A percentile compares a stretch with the other conserved stretches of the same genome.
phyloP scores from a whole-genome alignment of 176 grass and related monocot genomes.

The Panicum miliaceum region DNA sequence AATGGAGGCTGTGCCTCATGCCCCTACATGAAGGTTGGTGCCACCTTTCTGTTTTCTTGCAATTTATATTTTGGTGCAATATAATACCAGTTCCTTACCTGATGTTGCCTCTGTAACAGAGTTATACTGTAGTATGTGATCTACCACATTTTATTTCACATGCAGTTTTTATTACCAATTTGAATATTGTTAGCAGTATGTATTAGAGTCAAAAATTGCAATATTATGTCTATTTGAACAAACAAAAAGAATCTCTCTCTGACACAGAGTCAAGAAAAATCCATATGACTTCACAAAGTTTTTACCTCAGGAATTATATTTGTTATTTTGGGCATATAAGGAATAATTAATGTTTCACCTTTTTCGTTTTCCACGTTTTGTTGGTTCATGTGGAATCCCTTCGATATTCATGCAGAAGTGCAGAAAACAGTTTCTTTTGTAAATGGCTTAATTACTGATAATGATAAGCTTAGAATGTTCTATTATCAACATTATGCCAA shows the following conservation, averaged over 20 bases:
- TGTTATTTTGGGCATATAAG: conserved; percentile 3
- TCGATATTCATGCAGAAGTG: neutral
- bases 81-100: conserved; percentile 26
- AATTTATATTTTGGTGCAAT: conserved; percentile 13
- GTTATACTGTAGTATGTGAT: neutral
- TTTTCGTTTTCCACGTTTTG: neutral
- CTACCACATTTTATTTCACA: neutral
- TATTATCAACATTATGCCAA: conserved; percentile 1
- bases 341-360: neutral
- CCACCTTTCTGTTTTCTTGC: neutral
- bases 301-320: neutral
- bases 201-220: conserved; percentile 2
- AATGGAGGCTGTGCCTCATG: conserved; percentile 95
- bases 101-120: neutral
- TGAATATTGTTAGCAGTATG: neutral
- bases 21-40: conserved; percentile 96
- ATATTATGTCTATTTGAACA: neutral
- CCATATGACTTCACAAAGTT: neutral
- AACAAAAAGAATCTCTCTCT: neutral
- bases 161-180: neutral
- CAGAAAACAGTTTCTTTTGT: neutral
- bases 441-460: neutral
- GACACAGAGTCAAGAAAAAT: neutral
- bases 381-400: neutral
- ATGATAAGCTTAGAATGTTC: neutral